Conservation (phyloP, 371 early-diverging fungal species). For the Mortierella sp. region DNA sequence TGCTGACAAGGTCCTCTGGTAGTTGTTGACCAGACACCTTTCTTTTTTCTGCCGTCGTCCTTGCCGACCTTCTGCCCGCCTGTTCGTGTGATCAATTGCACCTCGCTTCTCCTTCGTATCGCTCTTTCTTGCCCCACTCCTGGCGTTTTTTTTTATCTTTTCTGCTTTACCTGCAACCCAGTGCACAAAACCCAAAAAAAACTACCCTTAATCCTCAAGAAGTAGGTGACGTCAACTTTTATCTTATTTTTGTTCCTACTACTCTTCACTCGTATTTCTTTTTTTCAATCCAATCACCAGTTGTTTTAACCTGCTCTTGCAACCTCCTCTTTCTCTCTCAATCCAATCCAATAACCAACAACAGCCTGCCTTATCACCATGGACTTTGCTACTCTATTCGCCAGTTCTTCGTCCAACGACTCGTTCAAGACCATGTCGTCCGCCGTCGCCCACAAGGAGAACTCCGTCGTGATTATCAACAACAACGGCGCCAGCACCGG, state of each 20-base stretch:
- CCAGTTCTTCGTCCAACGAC: not conserved
- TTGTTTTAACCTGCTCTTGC: not conserved
- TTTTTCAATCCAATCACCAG: not conserved
- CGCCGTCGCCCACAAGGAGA: conserved; percentile 1
- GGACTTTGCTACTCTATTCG: not conserved
- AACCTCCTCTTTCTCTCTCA: not conserved
- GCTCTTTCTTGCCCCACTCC: not conserved
- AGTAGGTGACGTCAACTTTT: conserved; percentile 11
- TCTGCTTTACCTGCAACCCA: not conserved
- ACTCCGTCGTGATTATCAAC: conserved; percentile 11
- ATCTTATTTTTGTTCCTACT: not conserved
- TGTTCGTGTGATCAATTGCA: not conserved
- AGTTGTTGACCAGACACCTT: conserved; percentile 46
- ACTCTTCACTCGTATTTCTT: too few relatives aligned
- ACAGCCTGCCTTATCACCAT: conserved; percentile 10
- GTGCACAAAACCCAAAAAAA: not conserved
- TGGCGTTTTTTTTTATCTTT: conserved; percentile 3
- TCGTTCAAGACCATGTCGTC: not conserved
- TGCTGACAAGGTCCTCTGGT: conserved; percentile 41
- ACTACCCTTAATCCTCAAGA: not conserved
- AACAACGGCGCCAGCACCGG: conserved; percentile 11
- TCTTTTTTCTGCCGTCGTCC: conserved; percentile 23
- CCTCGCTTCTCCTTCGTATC: not conserved
- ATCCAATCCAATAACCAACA: not conserved
- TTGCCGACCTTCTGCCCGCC: not conserved